Percentiles rank a stretch among this genome's conserved stretches.
These are phyloP conservation scores for Salix suchowensis DNA, from an alignment of 345 rosid species.

Conservation along the genomic window DNA sequence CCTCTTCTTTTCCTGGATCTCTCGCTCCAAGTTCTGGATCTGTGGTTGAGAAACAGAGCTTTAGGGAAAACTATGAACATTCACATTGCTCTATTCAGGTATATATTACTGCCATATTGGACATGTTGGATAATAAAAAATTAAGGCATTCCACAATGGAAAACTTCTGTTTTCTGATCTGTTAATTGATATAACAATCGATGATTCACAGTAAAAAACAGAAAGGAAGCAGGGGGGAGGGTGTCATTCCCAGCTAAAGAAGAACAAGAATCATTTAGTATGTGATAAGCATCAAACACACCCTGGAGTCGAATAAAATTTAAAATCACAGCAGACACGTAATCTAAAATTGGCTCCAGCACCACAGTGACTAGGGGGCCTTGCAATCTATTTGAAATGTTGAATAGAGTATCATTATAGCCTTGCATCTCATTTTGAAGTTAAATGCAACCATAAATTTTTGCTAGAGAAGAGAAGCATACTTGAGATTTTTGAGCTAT, in stretches of 20 bases:
- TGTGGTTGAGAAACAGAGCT: slow-evolving; percentile 27
- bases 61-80: background rate
- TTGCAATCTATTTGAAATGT: background rate
- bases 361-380: background rate
- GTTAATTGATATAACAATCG: background rate
- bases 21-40: slow-evolving; percentile 80
- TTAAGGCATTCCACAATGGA: background rate
- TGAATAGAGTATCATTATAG: background rate
- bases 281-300: background rate
- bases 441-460: background rate
- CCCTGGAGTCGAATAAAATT: background rate
- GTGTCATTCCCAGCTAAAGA: background rate
- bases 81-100: background rate
- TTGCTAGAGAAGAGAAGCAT: slow-evolving; percentile 7
- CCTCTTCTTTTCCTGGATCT: slow-evolving; percentile 85
- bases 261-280: background rate
- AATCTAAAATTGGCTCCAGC: background rate
- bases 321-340: background rate
- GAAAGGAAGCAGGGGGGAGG: background rate
- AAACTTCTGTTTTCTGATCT: background rate
- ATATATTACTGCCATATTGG: background rate
- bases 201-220: background rate
- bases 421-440: background rate
- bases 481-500: slow-evolving; percentile 77
- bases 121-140: slow-evolving; percentile 6